Percentiles rank a stretch among this genome's conserved stretches.
phyloP scores from a whole-genome alignment of 2,329 filamentous ascomycete genomes.

The Scedosporium aurantiacum region DNA sequence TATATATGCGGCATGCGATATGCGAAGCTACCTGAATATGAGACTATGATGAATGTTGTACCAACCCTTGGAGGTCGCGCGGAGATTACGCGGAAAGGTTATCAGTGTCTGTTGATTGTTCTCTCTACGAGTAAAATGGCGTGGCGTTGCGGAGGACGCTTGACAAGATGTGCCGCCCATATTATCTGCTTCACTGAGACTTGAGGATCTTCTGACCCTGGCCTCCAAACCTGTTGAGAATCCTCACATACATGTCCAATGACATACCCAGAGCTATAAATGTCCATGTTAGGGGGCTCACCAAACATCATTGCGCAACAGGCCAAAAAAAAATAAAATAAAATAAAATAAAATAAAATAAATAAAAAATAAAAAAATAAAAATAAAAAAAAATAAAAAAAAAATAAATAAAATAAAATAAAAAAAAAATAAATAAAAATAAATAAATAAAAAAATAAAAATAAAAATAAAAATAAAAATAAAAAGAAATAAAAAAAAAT shows the following conservation, averaged over 20 bases:
- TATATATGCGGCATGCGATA: background rate
- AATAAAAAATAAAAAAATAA: too few relatives aligned
- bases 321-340: background rate
- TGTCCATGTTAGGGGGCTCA: background rate
- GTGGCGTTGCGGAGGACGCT: background rate
- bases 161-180: background rate
- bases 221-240: constrained; percentile 22
- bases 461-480: too few relatives aligned
- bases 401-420: too few relatives aligned
- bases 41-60: background rate
- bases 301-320: background rate
- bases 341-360: too few relatives aligned
- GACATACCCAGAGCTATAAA: constrained; percentile 35
- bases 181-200: background rate
- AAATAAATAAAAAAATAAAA: too few relatives aligned
- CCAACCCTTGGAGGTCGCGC: background rate
- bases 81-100: too few relatives aligned
- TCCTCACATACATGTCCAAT: constrained; percentile 42
- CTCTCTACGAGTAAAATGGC: background rate
- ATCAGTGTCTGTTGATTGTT: background rate
- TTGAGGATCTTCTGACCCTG: background rate
- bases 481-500: too few relatives aligned
- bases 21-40: background rate
- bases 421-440: too few relatives aligned
- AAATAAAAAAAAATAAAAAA: too few relatives aligned